Conservation (phyloP, 2,329 filamentous ascomycete genomes). For the Fusarium globosum region DNA sequence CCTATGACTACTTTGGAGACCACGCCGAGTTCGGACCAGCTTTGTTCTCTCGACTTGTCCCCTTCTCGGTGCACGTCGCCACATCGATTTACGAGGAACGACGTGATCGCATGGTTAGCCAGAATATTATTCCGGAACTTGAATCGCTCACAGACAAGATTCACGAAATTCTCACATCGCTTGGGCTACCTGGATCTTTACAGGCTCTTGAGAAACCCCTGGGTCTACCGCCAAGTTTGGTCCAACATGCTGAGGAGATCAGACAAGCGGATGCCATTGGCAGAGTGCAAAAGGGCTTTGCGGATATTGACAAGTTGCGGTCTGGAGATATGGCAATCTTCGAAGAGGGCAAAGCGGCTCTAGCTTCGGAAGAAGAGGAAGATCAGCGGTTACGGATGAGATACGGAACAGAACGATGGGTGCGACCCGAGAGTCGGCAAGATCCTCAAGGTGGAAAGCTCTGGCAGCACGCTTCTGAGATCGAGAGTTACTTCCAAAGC, state of each 20-base stretch:
- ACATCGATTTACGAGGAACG: slow-evolving; percentile 95
- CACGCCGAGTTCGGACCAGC: slow-evolving; percentile 83
- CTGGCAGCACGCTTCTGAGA: slow-evolving; percentile 79
- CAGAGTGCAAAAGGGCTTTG: slow-evolving; percentile 80
- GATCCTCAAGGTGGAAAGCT: slow-evolving; percentile 76
- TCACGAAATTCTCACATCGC: slow-evolving; percentile 80
- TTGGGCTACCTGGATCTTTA: slow-evolving; percentile 90
- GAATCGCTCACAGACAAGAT: slow-evolving; percentile 84
- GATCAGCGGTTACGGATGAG: slow-evolving; percentile 80
- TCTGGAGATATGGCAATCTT: slow-evolving; percentile 81
- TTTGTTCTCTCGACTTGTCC: slow-evolving; percentile 90
- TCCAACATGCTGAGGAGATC: slow-evolving; percentile 93
- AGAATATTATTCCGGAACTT: slow-evolving; percentile 85
- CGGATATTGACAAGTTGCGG: slow-evolving; percentile 92
- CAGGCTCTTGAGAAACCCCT: slow-evolving; percentile 96
- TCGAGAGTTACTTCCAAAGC: slow-evolving; percentile 84
- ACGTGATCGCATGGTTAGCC: slow-evolving; percentile 89
- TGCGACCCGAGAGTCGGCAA: slow-evolving; percentile 72
- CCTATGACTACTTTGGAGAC: slow-evolving; percentile 83
- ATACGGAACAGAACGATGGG: slow-evolving; percentile 90
- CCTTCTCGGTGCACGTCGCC: slow-evolving; percentile 94
- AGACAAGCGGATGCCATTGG: slow-evolving; percentile 88
- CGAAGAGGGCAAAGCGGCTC: slow-evolving; percentile 81
- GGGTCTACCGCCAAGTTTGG: slow-evolving; percentile 84
- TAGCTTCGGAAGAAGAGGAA: slow-evolving; percentile 84